Conservation (phyloP, 192 early-diverging fungal species). For the Funneliformis mosseae region DNA sequence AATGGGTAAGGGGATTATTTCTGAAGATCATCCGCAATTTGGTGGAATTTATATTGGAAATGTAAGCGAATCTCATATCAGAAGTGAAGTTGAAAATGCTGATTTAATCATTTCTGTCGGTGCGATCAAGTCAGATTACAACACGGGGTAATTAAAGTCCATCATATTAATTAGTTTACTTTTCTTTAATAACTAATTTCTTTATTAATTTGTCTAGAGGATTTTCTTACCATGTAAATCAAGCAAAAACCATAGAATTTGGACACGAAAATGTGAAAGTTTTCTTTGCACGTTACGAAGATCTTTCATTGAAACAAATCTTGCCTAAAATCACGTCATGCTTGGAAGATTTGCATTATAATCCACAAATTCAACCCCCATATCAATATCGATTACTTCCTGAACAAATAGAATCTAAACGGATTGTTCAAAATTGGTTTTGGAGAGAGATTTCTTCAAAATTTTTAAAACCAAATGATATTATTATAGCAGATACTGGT, state of each 20-base stretch:
- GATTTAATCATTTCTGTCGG: constrained; percentile 51
- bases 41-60: constrained; percentile 47
- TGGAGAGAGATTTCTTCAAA: constrained; percentile 44
- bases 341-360: neutral
- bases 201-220: neutral
- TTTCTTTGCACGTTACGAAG: neutral
- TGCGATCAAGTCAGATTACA: constrained; percentile 51
- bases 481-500: constrained; percentile 52
- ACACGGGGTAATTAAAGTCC: constrained; percentile 40
- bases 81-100: constrained; percentile 39
- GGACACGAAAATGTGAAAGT: neutral
- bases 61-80: constrained; percentile 39
- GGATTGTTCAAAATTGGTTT: constrained; percentile 47
- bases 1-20: constrained; percentile 50
- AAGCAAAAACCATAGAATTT: neutral
- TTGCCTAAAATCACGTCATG: neutral
- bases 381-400: neutral
- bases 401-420: neutral
- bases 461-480: constrained; percentile 34
- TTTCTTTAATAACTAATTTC: neutral
- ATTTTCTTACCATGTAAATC: neutral
- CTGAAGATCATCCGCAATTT: constrained; percentile 40
- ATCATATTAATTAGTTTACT: neutral
- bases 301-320: neutral
- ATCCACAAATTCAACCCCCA: neutral